Evolutionary conservation across 139 green algal species (phyloP).

Genomic region (Parachlorella kessleri): DNA sequence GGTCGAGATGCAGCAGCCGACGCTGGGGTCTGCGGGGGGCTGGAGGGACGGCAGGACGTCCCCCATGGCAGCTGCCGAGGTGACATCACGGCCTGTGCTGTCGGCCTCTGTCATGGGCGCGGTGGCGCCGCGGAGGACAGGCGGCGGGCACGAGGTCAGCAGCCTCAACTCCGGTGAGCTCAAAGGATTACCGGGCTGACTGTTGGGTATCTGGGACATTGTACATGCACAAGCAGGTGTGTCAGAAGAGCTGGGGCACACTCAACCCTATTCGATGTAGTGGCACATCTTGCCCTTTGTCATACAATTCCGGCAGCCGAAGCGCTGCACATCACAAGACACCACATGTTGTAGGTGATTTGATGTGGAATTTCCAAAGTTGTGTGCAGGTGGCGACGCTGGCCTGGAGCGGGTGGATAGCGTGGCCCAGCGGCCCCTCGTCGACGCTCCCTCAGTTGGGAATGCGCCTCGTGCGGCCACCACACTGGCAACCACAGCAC

Average conservation of each 20-base stretch:
- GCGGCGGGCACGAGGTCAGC: conserved; percentile 22
- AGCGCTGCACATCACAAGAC: too few species aligned
- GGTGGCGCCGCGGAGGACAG: conserved; percentile 16
- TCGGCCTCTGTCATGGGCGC: neutral
- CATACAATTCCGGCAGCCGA: too few species aligned
- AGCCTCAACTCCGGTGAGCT: conserved; percentile 27
- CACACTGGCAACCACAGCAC: neutral
- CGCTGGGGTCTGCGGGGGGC: neutral
- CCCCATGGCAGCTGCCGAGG: conserved; percentile 4
- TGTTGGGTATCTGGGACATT: too few species aligned
- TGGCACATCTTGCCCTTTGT: too few species aligned
- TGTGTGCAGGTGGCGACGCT: neutral
- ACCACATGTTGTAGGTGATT: too few species aligned
- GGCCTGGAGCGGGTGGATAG: conserved; percentile 18
- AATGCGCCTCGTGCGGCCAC: conserved; percentile 4
- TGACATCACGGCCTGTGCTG: conserved; percentile 7
- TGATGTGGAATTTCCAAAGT: neutral
- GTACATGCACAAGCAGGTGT: too few species aligned
- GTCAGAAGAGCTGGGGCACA: too few species aligned
- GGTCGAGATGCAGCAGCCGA: conserved; percentile 3
- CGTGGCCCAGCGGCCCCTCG: conserved; percentile 2
- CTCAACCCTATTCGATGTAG: too few species aligned
- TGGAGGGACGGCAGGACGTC: neutral
- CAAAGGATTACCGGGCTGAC: too few species aligned
- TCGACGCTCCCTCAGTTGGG: conserved; percentile 25